Evolutionary conservation across 192 early-diverging fungal genomes (phyloP).

Genomic region (Linnemannia zychae): DNA sequence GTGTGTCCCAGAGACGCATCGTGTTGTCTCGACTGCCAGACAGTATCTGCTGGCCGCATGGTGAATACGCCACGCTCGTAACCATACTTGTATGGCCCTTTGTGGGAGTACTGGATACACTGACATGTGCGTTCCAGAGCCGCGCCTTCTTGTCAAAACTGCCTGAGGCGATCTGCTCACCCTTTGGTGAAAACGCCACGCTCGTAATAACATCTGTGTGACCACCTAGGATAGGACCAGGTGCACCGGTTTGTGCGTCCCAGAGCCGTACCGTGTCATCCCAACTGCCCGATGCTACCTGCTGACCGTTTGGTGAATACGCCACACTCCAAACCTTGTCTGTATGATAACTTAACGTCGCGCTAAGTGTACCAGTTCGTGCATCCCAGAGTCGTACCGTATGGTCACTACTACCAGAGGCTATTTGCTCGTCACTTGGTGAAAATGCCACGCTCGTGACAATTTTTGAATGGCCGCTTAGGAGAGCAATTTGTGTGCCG

Average conservation of each 20-base stretch:
- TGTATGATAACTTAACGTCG: too few species aligned
- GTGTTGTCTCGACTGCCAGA: slow-evolving; percentile 2
- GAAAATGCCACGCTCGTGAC: not conserved
- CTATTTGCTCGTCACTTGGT: slow-evolving; percentile 3
- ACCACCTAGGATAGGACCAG: not conserved
- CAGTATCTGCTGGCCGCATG: slow-evolving; percentile 6
- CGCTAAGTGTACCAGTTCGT: not conserved
- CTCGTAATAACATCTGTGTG: not conserved
- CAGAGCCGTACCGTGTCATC: not conserved
- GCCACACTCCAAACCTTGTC: not conserved
- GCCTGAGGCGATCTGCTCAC: slow-evolving; percentile 3
- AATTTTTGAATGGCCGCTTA: not conserved
- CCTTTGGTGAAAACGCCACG: not conserved
- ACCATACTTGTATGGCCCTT: not conserved
- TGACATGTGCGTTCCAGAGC: not conserved
- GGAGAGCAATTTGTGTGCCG: not conserved
- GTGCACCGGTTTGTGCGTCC: slow-evolving; percentile 11
- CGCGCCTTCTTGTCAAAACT: slow-evolving; percentile 9
- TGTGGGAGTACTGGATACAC: not conserved
- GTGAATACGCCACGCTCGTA: slow-evolving; percentile 20
- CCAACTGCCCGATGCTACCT: slow-evolving; percentile 8
- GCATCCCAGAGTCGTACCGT: slow-evolving; percentile 14
- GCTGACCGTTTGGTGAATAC: slow-evolving; percentile 13
- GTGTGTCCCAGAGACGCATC: slow-evolving; percentile 4
- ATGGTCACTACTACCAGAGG: slow-evolving; percentile 1